phyloP scores from a whole-genome alignment of 495 filamentous ascomycete genomes.

The Hypoxylon lienhwacheense region DNA sequence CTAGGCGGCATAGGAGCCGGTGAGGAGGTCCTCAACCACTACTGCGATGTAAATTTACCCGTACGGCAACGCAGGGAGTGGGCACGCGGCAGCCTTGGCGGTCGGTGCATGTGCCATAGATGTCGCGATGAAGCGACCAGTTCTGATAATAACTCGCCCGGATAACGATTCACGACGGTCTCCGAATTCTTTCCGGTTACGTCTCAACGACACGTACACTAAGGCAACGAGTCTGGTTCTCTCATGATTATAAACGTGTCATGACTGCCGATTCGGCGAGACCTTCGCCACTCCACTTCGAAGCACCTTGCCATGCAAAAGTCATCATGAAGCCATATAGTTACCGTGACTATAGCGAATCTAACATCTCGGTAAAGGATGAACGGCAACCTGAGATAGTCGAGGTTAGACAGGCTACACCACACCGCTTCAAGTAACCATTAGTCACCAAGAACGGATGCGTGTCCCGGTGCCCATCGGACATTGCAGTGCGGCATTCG shows the following conservation, averaged over 20 bases:
- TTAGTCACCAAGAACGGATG: background rate
- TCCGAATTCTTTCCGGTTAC: background rate
- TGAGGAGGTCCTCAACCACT: constrained; percentile 88
- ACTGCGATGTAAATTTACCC: constrained; percentile 81
- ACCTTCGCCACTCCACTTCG: constrained; percentile 13
- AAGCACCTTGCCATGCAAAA: constrained; percentile 5
- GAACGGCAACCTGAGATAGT: background rate
- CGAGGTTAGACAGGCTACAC: constrained; percentile 2
- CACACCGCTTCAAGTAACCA: background rate
- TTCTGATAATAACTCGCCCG: constrained; percentile 25
- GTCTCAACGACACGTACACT: constrained; percentile 8
- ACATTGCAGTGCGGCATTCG: constrained; percentile 6
- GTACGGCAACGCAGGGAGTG: constrained; percentile 85
- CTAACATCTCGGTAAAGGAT: constrained; percentile 1
- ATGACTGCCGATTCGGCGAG: constrained; percentile 25
- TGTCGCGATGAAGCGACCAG: constrained; percentile 59
- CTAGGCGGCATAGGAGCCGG: constrained; percentile 67
- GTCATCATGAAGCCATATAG: too few relatives aligned
- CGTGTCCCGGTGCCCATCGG: background rate
- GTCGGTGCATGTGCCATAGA: constrained; percentile 78
- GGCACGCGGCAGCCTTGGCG: constrained; percentile 81
- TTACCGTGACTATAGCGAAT: too few relatives aligned
- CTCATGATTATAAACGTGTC: constrained; percentile 35
- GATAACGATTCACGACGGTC: constrained; percentile 10
- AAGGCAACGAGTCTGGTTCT: constrained; percentile 23